A percentile compares a stretch with the other conserved stretches of the same genome.
Evolutionary conservation across 257 asterid species (phyloP).

Genomic region (Phtheirospermum japonicum): DNA sequence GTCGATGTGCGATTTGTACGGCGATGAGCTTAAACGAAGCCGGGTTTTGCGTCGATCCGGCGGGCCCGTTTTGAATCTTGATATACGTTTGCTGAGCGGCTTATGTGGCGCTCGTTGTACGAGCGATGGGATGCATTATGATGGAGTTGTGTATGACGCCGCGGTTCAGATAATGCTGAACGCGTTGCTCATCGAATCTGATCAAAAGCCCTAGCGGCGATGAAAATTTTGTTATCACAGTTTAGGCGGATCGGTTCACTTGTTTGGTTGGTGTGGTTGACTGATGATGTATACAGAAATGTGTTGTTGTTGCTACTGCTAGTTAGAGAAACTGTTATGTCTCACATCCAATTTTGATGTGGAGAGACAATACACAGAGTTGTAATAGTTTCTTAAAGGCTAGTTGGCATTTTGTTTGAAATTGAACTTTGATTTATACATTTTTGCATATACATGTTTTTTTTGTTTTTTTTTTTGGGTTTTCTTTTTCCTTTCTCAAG

Average conservation of each 20-base stretch:
- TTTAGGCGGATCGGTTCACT: constrained; percentile 30
- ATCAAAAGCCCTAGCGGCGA: constrained; percentile 56
- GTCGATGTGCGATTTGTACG: constrained; percentile 44
- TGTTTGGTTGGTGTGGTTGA: constrained; percentile 37
- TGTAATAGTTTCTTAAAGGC: constrained; percentile 36
- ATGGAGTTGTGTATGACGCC: constrained; percentile 67
- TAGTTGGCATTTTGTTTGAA: constrained; percentile 19
- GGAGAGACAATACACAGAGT: constrained; percentile 35
- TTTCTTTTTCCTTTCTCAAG: too few species aligned
- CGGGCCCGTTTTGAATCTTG: constrained; percentile 72
- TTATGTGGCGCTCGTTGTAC: constrained; percentile 76
- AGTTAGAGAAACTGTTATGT: too few species aligned
- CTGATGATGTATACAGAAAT: constrained; percentile 22
- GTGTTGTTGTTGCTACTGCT: constrained; percentile 11
- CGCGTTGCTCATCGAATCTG: constrained; percentile 80
- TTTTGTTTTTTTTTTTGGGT: too few species aligned
- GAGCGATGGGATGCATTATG: constrained; percentile 88
- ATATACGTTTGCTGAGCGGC: constrained; percentile 56
- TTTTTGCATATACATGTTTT: constrained; percentile 10
- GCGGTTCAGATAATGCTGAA: constrained; percentile 82
- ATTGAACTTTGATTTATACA: background rate
- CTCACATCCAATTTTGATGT: constrained; percentile 46
- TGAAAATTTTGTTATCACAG: constrained; percentile 28
- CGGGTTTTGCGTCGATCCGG: constrained; percentile 56
- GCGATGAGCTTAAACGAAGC: constrained; percentile 48